Base-by-base conservation (phyloP, 345 rosid species). In the Eucalyptus brandiana region DNA sequence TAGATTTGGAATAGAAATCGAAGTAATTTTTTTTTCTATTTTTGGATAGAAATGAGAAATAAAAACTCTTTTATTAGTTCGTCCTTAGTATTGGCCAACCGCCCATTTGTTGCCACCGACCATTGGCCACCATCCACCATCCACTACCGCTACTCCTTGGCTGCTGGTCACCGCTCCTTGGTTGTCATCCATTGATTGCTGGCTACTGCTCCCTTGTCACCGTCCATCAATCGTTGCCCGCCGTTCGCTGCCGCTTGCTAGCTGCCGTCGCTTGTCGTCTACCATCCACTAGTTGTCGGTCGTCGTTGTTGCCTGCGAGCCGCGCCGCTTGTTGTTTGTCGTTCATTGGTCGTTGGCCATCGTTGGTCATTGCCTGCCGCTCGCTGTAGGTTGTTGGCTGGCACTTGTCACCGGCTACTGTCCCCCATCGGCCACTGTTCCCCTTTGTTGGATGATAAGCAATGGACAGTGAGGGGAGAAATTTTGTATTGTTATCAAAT, bases 321-420 rank as follows among this genome's bases (percentile, higher is more conserved):
- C 1, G 11, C 0, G 1, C 1, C 0, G 5, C 26, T 53, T 4
- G 58, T 53, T 3, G 11, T 8, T 2, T 21, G 1, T 0, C 0
- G 1, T 53, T 2, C 58, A 53, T 53, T 4, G 11, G 11, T 53
- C 11, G 1, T 53, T 53, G 58, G 58, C 58, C 58, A 53, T 53
- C 1, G 5, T 2, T 53, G 26, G 58, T 53, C 58, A 53, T 21
- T 0, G 58, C 58, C 0, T 1, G 11, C 26, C 1, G 2, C 58
- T 4, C 0, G 5, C 0, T 53, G 1, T 2, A 21, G 4, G 26
- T 53, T 2, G 5, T 53, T 53, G 58, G 11, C 2, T 21, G 0
- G 58, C 58, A 21, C 58, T 53, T 1, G 11, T 53, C 1, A 4
- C 0, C 0, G 11, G 26, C 26, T 19, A 2, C 0, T 0, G 11